Conservation (phyloP, 768 basidiomycete genomes). For the Boletus insuetus region DNA sequence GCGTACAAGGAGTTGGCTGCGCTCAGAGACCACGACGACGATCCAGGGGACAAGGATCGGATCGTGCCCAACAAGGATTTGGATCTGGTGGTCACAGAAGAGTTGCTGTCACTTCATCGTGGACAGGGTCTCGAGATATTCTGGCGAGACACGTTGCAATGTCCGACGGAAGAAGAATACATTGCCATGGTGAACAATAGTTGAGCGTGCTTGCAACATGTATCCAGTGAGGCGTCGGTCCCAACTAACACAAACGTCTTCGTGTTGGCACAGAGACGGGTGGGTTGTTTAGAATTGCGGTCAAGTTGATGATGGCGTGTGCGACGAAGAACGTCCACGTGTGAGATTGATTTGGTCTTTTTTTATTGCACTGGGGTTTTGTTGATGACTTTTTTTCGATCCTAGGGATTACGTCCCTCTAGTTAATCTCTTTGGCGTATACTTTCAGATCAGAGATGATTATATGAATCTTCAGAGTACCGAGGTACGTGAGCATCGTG, state of each 20-base stretch:
- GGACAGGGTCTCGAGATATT: slow-evolving; percentile 94
- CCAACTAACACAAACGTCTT: neutral
- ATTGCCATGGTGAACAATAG: slow-evolving; percentile 96
- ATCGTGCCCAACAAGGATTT: slow-evolving; percentile 76
- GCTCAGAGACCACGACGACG: slow-evolving; percentile 9
- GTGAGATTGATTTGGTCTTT: slow-evolving; percentile 35
- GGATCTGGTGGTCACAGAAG: slow-evolving; percentile 41
- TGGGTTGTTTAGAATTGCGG: slow-evolving; percentile 84
- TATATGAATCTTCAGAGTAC: slow-evolving; percentile 91
- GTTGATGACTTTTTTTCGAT: neutral
- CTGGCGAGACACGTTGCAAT: slow-evolving; percentile 89
- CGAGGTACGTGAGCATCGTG: slow-evolving; percentile 47
- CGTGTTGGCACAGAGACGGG: slow-evolving; percentile 81
- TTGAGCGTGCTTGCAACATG: slow-evolving; percentile 33
- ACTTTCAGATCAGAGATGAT: slow-evolving; percentile 96
- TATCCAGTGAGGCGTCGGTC: slow-evolving; percentile 59
- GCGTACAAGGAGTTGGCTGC: slow-evolving; percentile 75
- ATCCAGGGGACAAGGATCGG: neutral
- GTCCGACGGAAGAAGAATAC: slow-evolving; percentile 94
- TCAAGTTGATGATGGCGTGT: slow-evolving; percentile 97
- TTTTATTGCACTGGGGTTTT: neutral
- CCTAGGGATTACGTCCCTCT: slow-evolving; percentile 85
- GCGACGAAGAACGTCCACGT: slow-evolving; percentile 57
- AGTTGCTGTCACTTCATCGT: slow-evolving; percentile 84
- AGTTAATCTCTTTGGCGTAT: slow-evolving; percentile 92